Evolutionary conservation across 208 protist species (phyloP).

Genomic region (Acanthamoeba castellanii): DNA sequence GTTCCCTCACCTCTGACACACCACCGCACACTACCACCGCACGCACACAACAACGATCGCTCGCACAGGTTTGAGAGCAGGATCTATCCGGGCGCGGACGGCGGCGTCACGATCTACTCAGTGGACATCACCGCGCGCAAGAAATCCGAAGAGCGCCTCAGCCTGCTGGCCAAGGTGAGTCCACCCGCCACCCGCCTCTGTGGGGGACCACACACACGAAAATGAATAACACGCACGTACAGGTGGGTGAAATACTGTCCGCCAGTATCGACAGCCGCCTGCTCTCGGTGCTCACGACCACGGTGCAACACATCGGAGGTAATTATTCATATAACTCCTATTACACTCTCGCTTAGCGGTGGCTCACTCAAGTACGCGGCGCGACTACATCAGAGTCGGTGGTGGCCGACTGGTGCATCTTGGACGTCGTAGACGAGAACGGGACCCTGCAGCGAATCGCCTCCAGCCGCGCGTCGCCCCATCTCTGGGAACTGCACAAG

Average conservation of each 20-base stretch:
- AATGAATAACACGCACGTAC: too few species aligned
- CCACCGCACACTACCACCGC: too few species aligned
- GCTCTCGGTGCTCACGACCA: background rate
- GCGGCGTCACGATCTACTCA: background rate
- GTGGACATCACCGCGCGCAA: background rate
- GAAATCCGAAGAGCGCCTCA: background rate
- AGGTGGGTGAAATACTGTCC: background rate
- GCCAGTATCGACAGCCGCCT: background rate
- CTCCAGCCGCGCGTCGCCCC: background rate
- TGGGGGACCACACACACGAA: too few species aligned
- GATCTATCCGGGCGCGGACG: background rate
- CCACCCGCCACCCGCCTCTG: background rate
- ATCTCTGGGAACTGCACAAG: background rate
- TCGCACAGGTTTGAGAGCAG: background rate
- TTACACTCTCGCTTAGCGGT: background rate
- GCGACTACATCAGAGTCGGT: background rate
- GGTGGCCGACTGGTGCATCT: constrained; percentile 4
- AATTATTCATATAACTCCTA: background rate
- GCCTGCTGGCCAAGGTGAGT: too few species aligned
- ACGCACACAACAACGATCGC: too few species aligned
- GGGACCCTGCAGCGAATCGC: background rate
- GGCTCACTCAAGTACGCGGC: too few species aligned
- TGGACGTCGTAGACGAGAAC: background rate
- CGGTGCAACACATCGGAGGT: background rate
- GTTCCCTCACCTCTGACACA: background rate